Base-by-base conservation (phyloP, 331 rosid species). In the Pyracantha coccinea region DNA sequence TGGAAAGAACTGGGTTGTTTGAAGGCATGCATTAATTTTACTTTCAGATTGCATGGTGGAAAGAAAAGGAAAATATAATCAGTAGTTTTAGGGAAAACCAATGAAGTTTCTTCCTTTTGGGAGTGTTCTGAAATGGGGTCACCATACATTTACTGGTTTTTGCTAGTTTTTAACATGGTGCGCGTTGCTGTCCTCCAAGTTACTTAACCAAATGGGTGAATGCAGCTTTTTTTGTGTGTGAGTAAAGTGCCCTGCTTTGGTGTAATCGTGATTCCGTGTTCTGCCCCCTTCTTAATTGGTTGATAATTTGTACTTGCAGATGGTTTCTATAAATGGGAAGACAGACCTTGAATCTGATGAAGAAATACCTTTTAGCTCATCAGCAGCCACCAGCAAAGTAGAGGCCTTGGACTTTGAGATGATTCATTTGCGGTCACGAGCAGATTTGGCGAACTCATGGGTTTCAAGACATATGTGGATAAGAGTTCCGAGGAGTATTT, bases 401-500 rank as follows among this genome's bases (percentile, higher is more conserved):
- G 84, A 62, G 4, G 17, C 77, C 16, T 82, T 90, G 75, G 82
- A 84, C 77, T 88, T 85, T 64, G 97, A 92, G 83, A 64, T 82
- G 27, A 38, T 20, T 28, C 64, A 67, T 78, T 76, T 66, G 69
- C 82, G 50, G 32, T 69, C 86, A 7, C 76, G 44, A 14, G 69
- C 80, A 15, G 77, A 80, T 77, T 64, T 71, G 7, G 77, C 80
- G 17, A 77, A 74, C 50, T 73, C 90, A 10, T 79, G 85, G 57
- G 3, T 81, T 73, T 72, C 78, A 17, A 85, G 74, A 45, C 80
- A 72, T 24, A 20, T 78, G 8, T 72, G 80, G 27, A 78, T 72
- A 3, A 80, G 83, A 73, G 88, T 82, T 1, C 25, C 89, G 9
- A 66, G 78, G 75, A 90, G 88, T 78, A 69, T 88, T 3, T 89